phyloP scores from a whole-genome alignment of 2,329 filamentous ascomycete species.

The Fusarium sarcochroum region DNA sequence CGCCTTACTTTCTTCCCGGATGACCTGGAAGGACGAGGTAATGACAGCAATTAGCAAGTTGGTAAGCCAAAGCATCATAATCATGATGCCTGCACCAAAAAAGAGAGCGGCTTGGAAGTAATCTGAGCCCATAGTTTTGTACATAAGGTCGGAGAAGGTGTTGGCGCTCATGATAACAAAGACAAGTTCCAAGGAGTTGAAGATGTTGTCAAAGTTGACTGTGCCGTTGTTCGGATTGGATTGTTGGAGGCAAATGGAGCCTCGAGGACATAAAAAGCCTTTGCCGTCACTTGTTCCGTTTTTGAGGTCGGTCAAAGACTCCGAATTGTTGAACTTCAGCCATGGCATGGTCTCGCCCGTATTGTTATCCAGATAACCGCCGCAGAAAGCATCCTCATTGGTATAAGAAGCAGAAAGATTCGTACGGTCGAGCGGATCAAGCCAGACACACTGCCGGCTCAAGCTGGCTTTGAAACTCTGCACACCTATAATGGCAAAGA shows the following conservation, averaged over 20 bases:
- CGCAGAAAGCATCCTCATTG: conserved; percentile 83
- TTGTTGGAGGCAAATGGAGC: conserved; percentile 86
- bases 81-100: conserved; percentile 81
- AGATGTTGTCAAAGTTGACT: conserved; percentile 94
- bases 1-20: conserved; percentile 93
- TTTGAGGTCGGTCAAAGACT: conserved; percentile 62
- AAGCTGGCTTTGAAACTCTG: conserved; percentile 94
- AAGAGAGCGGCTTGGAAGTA: conserved; percentile 89
- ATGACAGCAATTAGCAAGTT: conserved; percentile 97
- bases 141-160: conserved; percentile 95
- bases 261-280: conserved; percentile 88
- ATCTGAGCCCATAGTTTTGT: conserved; percentile 92
- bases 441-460: conserved; percentile 82
- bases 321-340: conserved; percentile 63
- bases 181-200: conserved; percentile 91
- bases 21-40: conserved; percentile 98
- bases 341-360: conserved; percentile 76
- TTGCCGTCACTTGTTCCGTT: conserved; percentile 73
- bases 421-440: conserved; percentile 72
- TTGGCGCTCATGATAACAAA: conserved; percentile 99
- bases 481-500: conserved; percentile 96
- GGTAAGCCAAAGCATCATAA: conserved; percentile 96
- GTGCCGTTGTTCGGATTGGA: conserved; percentile 86
- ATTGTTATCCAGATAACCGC: conserved; percentile 78
- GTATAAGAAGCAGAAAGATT: conserved; percentile 70